Evolutionary conservation across 768 basidiomycete genomes (phyloP), one percentile per base, ranked within the genome.

Genomic region (Dictyophora rubrovolvata): DNA sequence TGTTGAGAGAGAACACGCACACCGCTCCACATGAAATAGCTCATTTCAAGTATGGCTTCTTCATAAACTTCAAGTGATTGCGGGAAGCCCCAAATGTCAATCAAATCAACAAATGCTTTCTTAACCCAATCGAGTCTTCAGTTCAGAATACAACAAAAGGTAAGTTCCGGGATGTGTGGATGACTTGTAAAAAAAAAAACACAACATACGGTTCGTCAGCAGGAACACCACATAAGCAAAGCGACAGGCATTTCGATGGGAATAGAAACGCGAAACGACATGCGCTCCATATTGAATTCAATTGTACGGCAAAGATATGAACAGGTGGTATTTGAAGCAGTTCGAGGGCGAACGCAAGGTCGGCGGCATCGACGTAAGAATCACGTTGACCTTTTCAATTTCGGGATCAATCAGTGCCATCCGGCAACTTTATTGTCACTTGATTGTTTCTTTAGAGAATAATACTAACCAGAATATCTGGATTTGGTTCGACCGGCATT

Each of bases 281-380:
- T 8, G 82, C 86, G 60, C 76, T 74, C 64, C 75, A 79, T 6
- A 80, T 74, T 23, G 82, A 77, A 34, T 82, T 67, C 55, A 74
- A 74, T 62, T 88, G 86, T n/a, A 83, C 72, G 10, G 86, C 86
- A 53, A 89, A 77, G 35, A 91, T 74, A 67, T 91, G 89, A 50
- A 81, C 76, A 0, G 86, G 78, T 7, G 88, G 82, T 14, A 90
- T 72, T 60, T 75, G 75, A 11, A 91, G 76, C 12, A 74, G 71
- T 85, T 89, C 62, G 20, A 23, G 18, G 54, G 80, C 82, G 16
- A 79, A 75, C 3, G 85, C 88, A 37, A 90, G 65, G 72, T 90
- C 88, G 36, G 87, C 89, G 1, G 87, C 86, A 47, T 87, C 81
- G 7, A 89, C 86, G 81, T 86, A 91, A 60, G 76, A 79, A 69